Conservation (phyloP, 495 filamentous ascomycete species). For the Hypoxylon fragiforme region DNA sequence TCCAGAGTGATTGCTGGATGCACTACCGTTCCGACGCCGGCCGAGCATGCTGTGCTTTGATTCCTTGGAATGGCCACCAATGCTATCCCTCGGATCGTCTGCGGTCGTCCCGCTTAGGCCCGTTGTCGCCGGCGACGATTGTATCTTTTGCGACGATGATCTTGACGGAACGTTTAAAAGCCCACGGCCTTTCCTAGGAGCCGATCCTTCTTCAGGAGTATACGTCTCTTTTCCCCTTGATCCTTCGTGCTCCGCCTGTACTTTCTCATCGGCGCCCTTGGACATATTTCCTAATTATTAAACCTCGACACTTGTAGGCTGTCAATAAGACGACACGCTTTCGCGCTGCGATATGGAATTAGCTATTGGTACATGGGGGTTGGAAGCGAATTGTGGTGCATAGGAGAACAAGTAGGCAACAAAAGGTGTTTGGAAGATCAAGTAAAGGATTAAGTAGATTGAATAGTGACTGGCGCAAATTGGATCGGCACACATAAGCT, state of each 20-base stretch:
- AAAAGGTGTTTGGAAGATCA: not conserved
- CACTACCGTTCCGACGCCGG: slow-evolving; percentile 69
- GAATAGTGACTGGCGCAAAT: slow-evolving; percentile 6
- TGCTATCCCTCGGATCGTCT: slow-evolving; percentile 63
- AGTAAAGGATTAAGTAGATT: not conserved
- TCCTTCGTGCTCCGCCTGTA: slow-evolving; percentile 43
- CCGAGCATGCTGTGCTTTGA: slow-evolving; percentile 72
- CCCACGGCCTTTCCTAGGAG: slow-evolving; percentile 60
- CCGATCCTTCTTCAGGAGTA: slow-evolving; percentile 45
- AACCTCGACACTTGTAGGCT: slow-evolving; percentile 11
- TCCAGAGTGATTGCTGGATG: slow-evolving; percentile 55
- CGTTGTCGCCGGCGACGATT: slow-evolving; percentile 62
- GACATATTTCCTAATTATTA: slow-evolving; percentile 43
- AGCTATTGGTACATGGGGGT: not conserved
- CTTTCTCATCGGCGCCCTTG: slow-evolving; percentile 40
- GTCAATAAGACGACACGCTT: slow-evolving; percentile 12
- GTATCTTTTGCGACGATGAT: slow-evolving; percentile 68
- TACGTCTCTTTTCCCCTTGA: slow-evolving; percentile 53
- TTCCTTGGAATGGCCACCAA: slow-evolving; percentile 60
- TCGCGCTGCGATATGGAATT: slow-evolving; percentile 13
- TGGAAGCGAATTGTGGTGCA: not conserved
- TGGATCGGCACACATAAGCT: not conserved
- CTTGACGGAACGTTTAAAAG: slow-evolving; percentile 66
- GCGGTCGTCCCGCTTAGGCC: slow-evolving; percentile 67
- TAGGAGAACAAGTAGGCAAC: not conserved